Base-by-base conservation (phyloP, 768 basidiomycete genomes). In the Mycena belliarum region DNA sequence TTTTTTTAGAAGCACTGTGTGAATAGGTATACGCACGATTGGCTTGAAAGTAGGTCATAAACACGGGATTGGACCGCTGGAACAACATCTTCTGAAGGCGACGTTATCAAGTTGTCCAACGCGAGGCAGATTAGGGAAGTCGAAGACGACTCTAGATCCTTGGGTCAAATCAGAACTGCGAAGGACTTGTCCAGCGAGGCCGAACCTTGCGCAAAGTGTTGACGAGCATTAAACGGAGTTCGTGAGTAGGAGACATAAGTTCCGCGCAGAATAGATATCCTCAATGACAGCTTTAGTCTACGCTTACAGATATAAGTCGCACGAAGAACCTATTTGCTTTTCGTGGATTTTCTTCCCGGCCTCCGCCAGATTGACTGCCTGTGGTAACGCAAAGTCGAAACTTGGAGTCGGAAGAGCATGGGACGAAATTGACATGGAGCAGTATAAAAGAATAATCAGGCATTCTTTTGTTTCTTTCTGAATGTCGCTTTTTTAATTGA, bases 201-300 rank as follows among this genome's bases (percentile, higher is more conserved):
- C 8, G 55, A 64, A 86, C 92, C 80, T 94, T 94, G 60, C 91
- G 85, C 32, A 93, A 68, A 6, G 92, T 93, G 63, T 95, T 95
- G 56, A 94, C 86, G 21, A 93, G 79, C 88, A 95, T 92, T 23
- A 95, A 75, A 49, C 84, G 81, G 29, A 93, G 75, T 58, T 92
- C 90, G 66, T 92, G 84, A 35, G 79, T 70, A 9, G 74, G 65
- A 37, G 84, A 82, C 85, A 94, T 91, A 21, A 90, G 70, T 66
- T 89, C 84, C 51, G 79, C 70, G 66, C 91, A 93, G 67, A 91
- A 93, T 8, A 87, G 71, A 72, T 93, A 93, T 14, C 91, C 91
- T 94, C 62, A 6, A 52, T 21, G 46, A 21, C 32, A 37, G 32
- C n/a, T 45, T 53, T 21, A 63, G 54, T 52, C 24, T 32, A 26